A percentile compares a stretch with the other conserved stretches of the same genome.
Conservation (phyloP, 2,329 filamentous ascomycete species). For the Annulohypoxylon truncatum region DNA sequence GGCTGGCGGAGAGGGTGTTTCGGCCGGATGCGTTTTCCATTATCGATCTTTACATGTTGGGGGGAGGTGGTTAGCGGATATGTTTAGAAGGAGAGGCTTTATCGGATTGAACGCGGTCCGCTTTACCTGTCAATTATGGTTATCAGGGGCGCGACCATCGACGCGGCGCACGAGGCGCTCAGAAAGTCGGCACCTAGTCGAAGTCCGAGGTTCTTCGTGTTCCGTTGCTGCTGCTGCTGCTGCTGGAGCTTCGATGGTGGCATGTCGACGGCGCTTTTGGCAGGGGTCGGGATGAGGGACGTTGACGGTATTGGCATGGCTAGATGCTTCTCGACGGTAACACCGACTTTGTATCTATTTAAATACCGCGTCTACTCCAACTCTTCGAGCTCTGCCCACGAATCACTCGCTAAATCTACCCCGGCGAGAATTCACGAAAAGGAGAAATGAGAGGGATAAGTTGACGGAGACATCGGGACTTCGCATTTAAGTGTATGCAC, state of each 20-base stretch:
- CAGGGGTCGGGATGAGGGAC: conserved; percentile 24
- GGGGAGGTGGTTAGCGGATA: conserved; percentile 10
- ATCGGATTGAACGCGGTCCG: background rate
- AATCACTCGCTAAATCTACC: conserved; percentile 10
- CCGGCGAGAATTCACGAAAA: conserved; percentile 23
- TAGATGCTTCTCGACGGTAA: conserved; percentile 23
- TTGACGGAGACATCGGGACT: conserved; percentile 21
- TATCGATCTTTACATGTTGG: conserved; percentile 66
- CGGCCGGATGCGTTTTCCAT: conserved; percentile 85
- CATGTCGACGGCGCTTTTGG: conserved; percentile 36
- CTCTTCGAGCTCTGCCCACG: conserved; percentile 1
- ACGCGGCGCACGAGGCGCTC: conserved; percentile 77
- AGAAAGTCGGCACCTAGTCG: conserved; percentile 75
- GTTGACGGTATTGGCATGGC: conserved; percentile 18
- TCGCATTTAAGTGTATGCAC: background rate
- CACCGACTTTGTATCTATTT: conserved; percentile 9
- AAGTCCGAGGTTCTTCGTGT: conserved; percentile 76
- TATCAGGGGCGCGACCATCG: conserved; percentile 84
- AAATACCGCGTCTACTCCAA: conserved; percentile 6
- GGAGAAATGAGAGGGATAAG: conserved; percentile 8
- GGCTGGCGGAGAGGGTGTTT: conserved; percentile 67
- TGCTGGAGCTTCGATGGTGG: conserved; percentile 38
- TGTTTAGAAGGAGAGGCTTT: background rate
- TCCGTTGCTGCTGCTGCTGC: conserved; percentile 64
- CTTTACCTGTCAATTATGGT: conserved; percentile 85